phyloP scores from a whole-genome alignment of 2,329 filamentous ascomycete species.

The Orbilia javanica region DNA sequence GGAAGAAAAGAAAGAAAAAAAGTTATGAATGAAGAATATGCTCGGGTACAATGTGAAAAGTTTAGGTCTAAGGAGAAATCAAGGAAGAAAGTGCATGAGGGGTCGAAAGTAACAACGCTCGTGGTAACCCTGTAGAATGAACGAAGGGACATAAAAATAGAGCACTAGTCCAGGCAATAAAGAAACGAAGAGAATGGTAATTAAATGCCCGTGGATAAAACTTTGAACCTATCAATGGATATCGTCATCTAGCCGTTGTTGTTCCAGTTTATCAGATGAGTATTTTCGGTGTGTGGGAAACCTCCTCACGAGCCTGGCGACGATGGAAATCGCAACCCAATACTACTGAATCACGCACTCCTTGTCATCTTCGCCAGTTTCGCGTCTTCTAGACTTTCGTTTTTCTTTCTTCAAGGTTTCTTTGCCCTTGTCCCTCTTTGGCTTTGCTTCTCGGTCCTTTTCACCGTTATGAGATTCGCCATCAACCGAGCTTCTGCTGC shows the following conservation, averaged over 20 bases:
- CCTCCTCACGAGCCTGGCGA: constrained; percentile 31
- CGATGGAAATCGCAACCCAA: constrained; percentile 45
- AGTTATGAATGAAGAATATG: constrained; percentile 15
- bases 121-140: not conserved
- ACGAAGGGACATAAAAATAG: not conserved
- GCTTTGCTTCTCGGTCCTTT: constrained; percentile 27
- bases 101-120: not conserved
- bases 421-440: constrained; percentile 50
- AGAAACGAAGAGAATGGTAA: not conserved
- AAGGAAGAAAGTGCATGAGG: not conserved
- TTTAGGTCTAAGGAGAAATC: not conserved
- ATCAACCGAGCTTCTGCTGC: constrained; percentile 43
- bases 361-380: constrained; percentile 48
- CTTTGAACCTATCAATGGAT: constrained; percentile 14
- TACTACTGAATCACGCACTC: constrained; percentile 58
- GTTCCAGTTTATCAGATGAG: not conserved
- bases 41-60: constrained; percentile 14
- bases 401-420: constrained; percentile 41
- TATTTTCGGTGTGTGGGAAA: constrained; percentile 22
- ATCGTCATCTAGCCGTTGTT: constrained; percentile 10
- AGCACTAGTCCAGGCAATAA: constrained; percentile 1
- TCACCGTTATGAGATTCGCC: constrained; percentile 25
- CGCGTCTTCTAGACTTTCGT: constrained; percentile 40
- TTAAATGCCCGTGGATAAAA: constrained; percentile 19
- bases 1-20: constrained; percentile 1